Evolutionary conservation across 306 rosid species (phyloP), one percentile per base, ranked within the genome.

Genomic region (Astragalus membranaceus): DNA sequence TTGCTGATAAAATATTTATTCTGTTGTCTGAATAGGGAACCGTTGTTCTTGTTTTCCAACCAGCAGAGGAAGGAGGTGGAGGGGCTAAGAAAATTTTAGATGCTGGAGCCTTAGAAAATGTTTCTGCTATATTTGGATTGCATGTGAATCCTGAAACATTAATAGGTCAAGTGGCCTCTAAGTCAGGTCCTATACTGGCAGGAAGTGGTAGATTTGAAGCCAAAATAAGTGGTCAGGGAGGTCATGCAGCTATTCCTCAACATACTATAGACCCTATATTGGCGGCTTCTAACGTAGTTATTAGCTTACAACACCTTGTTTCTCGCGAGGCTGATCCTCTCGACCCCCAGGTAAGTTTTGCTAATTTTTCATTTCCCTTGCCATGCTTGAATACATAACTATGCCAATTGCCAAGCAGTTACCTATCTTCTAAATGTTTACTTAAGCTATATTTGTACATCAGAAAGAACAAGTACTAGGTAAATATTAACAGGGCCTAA

Each of bases 161-260:
- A 36, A 3, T 88, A 59, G 91, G 93, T 44, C 83, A 77, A 87
- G 96, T 85, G 39, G 73, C 80, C 35, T 85, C 86, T 26, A 77
- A 73, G 55, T 66, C 89, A 54, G 96, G 98, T 75, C 89, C 92
- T 16, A 0, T 86, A 3, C 54, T 84, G 57, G 96, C 98, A 41
- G 92, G 89, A 70, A 73, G 80, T 72, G 96, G 96, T 78, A 46
- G 72, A 75, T 92, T 92, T 81, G 96, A 90, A 83, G 98, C 96
- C 11, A 86, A 61, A 30, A 82, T 92, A 60, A 82, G 82, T 7
- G 98, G 98, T 42, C 88, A 80, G 66, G 98, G 98, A 46, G 98
- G 96, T 55, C 96, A 92, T 80, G 98, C 98, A 2, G 96, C 96
- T 77, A 74, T 88, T 81, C 98, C 96, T 54, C 98, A 93, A 68